phyloP scores from a whole-genome alignment of 1,284 basidiomycete species.

The Tranzscheliella williamsii region DNA sequence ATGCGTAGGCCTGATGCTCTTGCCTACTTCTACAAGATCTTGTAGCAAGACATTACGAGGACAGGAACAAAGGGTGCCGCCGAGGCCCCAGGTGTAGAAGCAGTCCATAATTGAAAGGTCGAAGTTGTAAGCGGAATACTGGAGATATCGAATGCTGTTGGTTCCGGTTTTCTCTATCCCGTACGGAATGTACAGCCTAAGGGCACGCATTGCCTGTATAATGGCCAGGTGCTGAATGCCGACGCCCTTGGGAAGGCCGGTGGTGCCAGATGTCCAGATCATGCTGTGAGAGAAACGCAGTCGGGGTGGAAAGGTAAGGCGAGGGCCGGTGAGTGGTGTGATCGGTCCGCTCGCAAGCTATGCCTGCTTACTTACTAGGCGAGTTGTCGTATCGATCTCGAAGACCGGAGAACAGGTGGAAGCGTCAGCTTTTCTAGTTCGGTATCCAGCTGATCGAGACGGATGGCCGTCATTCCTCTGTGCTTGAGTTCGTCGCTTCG shows the following conservation, averaged over 20 bases:
- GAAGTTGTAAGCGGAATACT: slow-evolving; percentile 61
- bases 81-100: slow-evolving; percentile 58
- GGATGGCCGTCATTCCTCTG: slow-evolving; percentile 29
- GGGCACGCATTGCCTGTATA: slow-evolving; percentile 57
- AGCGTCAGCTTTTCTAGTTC: slow-evolving; percentile 6
- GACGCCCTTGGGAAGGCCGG: slow-evolving; percentile 61
- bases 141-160: slow-evolving; percentile 53
- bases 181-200: slow-evolving; percentile 56
- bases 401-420: background rate
- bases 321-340: background rate
- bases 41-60: slow-evolving; percentile 46
- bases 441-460: slow-evolving; percentile 39
- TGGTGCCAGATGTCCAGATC: slow-evolving; percentile 62
- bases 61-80: slow-evolving; percentile 57
- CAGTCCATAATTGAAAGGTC: slow-evolving; percentile 60
- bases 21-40: slow-evolving; percentile 48
- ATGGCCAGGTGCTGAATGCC: slow-evolving; percentile 58
- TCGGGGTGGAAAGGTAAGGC: too few species aligned
- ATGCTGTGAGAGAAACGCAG: too few species aligned
- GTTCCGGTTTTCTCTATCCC: slow-evolving; percentile 34
- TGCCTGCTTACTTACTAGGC: too few species aligned
- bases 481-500: slow-evolving; percentile 21
- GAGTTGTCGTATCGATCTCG: slow-evolving; percentile 38
- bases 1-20: slow-evolving; percentile 52
- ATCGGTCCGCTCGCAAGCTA: too few species aligned